phyloP scores from a whole-genome alignment of 345 rosid species.

The Salix arbutifolia region DNA sequence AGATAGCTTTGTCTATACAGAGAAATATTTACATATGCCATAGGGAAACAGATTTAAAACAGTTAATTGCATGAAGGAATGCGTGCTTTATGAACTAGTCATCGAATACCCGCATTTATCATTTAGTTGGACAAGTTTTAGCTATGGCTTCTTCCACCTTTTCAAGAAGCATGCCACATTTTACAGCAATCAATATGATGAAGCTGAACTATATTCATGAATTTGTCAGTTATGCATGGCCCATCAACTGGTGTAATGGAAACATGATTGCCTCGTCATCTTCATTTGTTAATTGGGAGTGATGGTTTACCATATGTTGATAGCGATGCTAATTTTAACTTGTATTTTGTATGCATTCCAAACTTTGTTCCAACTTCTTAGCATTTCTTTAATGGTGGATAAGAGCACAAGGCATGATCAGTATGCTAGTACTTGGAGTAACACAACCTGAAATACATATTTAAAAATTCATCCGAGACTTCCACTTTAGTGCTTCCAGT shows the following conservation, averaged over 20 bases:
- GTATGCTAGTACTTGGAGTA: neutral
- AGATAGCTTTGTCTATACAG: neutral
- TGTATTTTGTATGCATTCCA: neutral
- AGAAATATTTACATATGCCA: neutral
- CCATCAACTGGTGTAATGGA: neutral
- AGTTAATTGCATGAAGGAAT: neutral
- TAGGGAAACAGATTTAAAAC: neutral
- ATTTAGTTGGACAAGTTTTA: neutral
- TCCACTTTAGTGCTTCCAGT: neutral
- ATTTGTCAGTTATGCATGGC: neutral
- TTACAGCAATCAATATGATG: neutral
- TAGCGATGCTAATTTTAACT: neutral
- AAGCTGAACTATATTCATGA: neutral
- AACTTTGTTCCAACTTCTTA: neutral
- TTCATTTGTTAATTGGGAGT: neutral
- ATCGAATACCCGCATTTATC: neutral
- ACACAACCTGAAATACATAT: neutral
- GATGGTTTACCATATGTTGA: neutral
- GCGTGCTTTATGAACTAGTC: neutral
- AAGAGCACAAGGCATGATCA: neutral
- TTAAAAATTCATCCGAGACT: neutral
- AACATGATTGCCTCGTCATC: neutral
- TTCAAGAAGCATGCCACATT: neutral
- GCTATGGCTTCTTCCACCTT: neutral
- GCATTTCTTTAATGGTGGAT: neutral